A percentile compares a stretch with the other conserved stretches of the same genome.
phyloP scores from a whole-genome alignment of 2,329 filamentous ascomycete genomes.

The Colletotrichum tamarilloi region DNA sequence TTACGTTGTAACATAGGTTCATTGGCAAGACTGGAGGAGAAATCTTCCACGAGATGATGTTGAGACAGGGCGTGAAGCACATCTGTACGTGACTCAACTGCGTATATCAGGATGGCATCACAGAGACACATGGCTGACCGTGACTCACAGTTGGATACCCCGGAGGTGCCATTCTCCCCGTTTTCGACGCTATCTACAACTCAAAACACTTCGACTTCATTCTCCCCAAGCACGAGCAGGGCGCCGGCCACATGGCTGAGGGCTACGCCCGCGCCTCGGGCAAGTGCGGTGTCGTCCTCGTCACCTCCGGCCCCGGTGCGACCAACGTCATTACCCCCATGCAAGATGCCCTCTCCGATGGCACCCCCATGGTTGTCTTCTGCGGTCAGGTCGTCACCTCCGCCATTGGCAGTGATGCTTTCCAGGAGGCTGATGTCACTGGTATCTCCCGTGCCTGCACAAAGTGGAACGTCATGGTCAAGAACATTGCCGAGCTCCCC shows the following conservation, averaged over 20 bases:
- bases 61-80: conserved; percentile 90
- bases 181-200: conserved; percentile 99
- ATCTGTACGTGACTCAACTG: conserved; percentile 75
- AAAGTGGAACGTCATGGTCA: conserved; percentile 99
- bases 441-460: conserved; percentile 96
- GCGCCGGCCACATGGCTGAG: conserved; percentile 98
- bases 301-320: conserved; percentile 95
- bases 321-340: conserved; percentile 97
- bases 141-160: conserved; percentile 79
- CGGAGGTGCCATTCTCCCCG: conserved; percentile 94
- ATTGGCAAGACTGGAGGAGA: conserved; percentile 95
- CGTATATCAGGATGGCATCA: not conserved
- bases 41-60: conserved; percentile 99
- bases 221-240: conserved; percentile 95
- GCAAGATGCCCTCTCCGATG: conserved; percentile 95
- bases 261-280: conserved; percentile 95
- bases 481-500: conserved; percentile 92
- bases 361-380: conserved; percentile 96
- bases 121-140: conserved; percentile 21
- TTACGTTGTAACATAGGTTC: conserved; percentile 65
- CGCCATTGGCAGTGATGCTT: conserved; percentile 93
- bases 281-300: conserved; percentile 93
- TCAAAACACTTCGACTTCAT: conserved; percentile 97
- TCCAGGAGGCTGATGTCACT: conserved; percentile 95
- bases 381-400: conserved; percentile 90